Evolutionary conservation across 2,329 filamentous ascomycete species (phyloP).

Genomic region (Lasiodiplodia theobromae): DNA sequence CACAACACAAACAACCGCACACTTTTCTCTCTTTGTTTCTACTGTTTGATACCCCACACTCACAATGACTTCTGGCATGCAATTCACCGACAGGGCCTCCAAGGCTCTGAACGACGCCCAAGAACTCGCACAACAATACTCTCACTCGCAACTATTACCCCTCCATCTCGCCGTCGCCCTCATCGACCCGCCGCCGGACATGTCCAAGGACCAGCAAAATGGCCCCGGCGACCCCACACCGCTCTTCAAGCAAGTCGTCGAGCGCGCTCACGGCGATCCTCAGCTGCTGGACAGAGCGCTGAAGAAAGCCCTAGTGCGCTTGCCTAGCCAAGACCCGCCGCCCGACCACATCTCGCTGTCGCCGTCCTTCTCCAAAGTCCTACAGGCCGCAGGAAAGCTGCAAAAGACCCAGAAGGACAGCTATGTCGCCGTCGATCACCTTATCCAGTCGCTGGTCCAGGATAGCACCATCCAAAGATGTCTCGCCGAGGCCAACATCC

Average conservation of each 20-base stretch:
- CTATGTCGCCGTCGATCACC: conserved; percentile 92
- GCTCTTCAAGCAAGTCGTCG: conserved; percentile 94
- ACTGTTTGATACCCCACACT: conserved; percentile 21
- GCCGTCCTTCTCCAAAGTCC: conserved; percentile 79
- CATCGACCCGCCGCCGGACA: conserved; percentile 75
- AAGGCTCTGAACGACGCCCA: conserved; percentile 91
- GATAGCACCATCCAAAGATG: conserved; percentile 76
- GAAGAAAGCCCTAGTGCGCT: conserved; percentile 88
- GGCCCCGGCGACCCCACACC: conserved; percentile 68
- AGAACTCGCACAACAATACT: conserved; percentile 85
- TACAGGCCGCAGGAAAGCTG: conserved; percentile 84
- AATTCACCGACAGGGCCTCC: conserved; percentile 92
- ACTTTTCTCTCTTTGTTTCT: not conserved
- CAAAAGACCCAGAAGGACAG: conserved; percentile 98
- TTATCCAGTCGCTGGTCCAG: conserved; percentile 85
- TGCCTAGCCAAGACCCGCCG: conserved; percentile 93
- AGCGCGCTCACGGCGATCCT: conserved; percentile 90
- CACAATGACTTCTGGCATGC: conserved; percentile 76
- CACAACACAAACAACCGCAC: not conserved
- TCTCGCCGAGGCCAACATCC: conserved; percentile 86
- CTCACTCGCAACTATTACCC: conserved; percentile 88
- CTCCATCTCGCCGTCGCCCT: conserved; percentile 87
- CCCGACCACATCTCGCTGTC: conserved; percentile 87
- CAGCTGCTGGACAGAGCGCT: conserved; percentile 87
- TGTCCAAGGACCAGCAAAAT: conserved; percentile 79